A percentile compares a stretch with the other conserved stretches of the same genome.
Evolutionary conservation across 352 stramenopile species (phyloP).

Genomic region (Pythium phragmiticola): DNA sequence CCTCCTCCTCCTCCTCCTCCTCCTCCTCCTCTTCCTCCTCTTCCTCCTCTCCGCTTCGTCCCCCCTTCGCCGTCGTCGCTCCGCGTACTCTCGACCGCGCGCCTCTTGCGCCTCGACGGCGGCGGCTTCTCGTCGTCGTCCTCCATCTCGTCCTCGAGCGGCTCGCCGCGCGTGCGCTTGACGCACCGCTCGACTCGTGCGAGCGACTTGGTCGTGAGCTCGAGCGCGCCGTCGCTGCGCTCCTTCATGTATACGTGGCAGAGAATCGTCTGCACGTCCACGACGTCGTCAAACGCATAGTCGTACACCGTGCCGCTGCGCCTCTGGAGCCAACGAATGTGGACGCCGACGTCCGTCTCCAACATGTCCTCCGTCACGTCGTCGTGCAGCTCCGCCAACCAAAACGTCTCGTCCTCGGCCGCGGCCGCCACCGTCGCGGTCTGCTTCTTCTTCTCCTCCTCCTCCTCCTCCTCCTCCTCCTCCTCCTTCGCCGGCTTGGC

Average conservation of each 20-base stretch:
- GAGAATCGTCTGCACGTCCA: slow-evolving; percentile 66
- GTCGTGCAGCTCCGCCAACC: slow-evolving; percentile 68
- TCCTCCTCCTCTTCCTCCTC: slow-evolving; percentile 15
- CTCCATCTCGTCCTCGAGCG: slow-evolving; percentile 29
- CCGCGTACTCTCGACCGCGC: slow-evolving; percentile 5
- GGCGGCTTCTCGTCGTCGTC: slow-evolving; percentile 62
- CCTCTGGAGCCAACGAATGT: slow-evolving; percentile 65
- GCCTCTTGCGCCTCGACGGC: slow-evolving; percentile 29
- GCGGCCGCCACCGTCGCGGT: background rate
- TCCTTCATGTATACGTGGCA: slow-evolving; percentile 70
- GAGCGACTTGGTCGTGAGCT: slow-evolving; percentile 68
- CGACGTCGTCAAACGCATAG: slow-evolving; percentile 56
- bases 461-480: background rate
- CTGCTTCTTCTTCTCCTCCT: slow-evolving; percentile 10
- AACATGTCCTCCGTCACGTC: slow-evolving; percentile 80
- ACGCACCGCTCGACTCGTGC: slow-evolving; percentile 46
- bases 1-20: slow-evolving; percentile 12
- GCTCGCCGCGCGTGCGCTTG: slow-evolving; percentile 34
- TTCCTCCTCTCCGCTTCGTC: slow-evolving; percentile 11
- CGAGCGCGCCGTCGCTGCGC: slow-evolving; percentile 33
- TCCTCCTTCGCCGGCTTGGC: slow-evolving; percentile 3
- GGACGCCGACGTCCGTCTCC: slow-evolving; percentile 42
- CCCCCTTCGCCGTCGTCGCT: slow-evolving; percentile 25
- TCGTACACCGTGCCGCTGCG: slow-evolving; percentile 34
- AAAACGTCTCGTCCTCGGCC: slow-evolving; percentile 43